Base-by-base conservation (phyloP, 441 rosid genomes). In the Corymbia citriodora region DNA sequence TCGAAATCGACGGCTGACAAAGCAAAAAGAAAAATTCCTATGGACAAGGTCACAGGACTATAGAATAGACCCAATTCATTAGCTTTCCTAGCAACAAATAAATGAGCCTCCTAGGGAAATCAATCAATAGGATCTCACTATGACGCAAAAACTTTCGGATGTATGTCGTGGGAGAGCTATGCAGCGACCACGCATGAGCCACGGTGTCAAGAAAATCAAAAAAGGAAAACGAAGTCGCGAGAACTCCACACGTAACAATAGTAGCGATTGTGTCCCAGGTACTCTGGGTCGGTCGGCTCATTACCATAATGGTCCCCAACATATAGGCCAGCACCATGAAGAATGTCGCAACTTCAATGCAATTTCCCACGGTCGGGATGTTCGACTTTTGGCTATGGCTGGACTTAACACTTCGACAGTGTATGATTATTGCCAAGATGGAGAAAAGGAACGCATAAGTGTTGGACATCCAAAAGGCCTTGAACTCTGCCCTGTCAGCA, bases 401-500 rank as follows among this genome's bases (percentile, higher is more conserved):
- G 33, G 0, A 7, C 13, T 3, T 21, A 12, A n/a, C 4, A 29
- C 33, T 6, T 6, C 1, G 4, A 6, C 15, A 63, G 6, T 12
- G 8, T 3, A 12, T 0, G 17, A 6, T 1, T 3, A 63, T 31
- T 33, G 48, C 81, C 48, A 0, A 1, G 7, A 33, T 18, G 2
- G 94, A 91, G 4, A 89, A 61, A 45, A 63, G 9, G 89, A 93
- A 79, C 18, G 93, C 90, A 0, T 57, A 10, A 11, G 63, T 36
- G 49, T 93, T 92, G 1, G 88, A 7, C 48, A 90, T 17, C 3
- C 91, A 55, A 87, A 93, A 93, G 23, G 59, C 92, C 11, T 27
- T 23, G 72, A 93, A 92, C 40, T 91, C 90, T 55, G 90, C 16
- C 52, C 45, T 91, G 48, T 23, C 68, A 2, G 88, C 83, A 3